A percentile compares a stretch with the other conserved stretches of the same genome.
Conservation (phyloP, 2,329 filamentous ascomycete species). For the Aureobasidium pullulans region DNA sequence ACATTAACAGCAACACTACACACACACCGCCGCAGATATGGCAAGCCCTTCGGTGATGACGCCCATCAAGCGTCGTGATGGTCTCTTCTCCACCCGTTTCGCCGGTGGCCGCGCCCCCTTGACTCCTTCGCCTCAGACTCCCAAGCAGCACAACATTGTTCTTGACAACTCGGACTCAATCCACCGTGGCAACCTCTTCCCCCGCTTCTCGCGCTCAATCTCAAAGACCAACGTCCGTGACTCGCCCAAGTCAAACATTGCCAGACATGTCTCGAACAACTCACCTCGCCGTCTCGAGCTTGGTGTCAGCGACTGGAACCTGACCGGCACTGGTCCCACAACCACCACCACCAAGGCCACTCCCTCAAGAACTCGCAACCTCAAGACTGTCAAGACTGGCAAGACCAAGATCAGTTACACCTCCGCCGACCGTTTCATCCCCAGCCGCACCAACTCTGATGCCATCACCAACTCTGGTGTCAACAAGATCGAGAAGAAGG, state of each 20-base stretch:
- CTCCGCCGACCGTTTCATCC: constrained; percentile 83
- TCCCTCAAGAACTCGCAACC: constrained; percentile 35
- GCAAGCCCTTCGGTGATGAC: constrained; percentile 77
- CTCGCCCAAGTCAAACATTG: constrained; percentile 86
- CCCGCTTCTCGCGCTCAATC: constrained; percentile 66
- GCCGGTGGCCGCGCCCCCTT: constrained; percentile 92
- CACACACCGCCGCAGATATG: constrained; percentile 46
- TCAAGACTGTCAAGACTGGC: constrained; percentile 34
- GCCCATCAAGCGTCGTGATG: constrained; percentile 88
- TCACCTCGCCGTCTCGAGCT: constrained; percentile 85
- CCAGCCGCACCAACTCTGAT: constrained; percentile 84
- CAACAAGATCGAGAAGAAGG: constrained; percentile 66
- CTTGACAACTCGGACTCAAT: constrained; percentile 58
- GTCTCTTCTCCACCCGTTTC: constrained; percentile 84
- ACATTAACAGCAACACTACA: neutral
- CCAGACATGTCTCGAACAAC: constrained; percentile 50
- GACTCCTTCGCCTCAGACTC: constrained; percentile 80
- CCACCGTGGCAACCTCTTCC: constrained; percentile 65
- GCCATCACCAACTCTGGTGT: constrained; percentile 75
- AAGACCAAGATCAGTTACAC: constrained; percentile 60
- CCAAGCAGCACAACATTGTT: constrained; percentile 49
- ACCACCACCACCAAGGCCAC: constrained; percentile 37
- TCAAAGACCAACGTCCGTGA: constrained; percentile 65
- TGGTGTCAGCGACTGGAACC: constrained; percentile 83
- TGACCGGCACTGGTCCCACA: constrained; percentile 70